Base-by-base conservation (phyloP, 306 rosid genomes). In the Arachis hypogaea region DNA sequence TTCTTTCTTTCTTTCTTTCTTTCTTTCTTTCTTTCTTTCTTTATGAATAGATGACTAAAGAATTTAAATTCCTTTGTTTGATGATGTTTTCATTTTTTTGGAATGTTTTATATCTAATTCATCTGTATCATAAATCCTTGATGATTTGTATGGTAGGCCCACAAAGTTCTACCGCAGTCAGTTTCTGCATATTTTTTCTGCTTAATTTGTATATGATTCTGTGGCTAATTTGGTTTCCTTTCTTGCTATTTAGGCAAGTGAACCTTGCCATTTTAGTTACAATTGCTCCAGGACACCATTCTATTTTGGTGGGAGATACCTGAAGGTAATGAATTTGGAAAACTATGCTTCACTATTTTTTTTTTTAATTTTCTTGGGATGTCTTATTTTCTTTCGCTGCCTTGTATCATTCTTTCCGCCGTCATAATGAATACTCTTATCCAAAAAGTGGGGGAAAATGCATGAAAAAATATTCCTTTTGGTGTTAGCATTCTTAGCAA, bases 291-390 rank as follows among this genome's bases (percentile, higher is more conserved):
- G 92, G 59, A 80, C 84, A 6, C 90, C 88, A 45, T 68, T 89
- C 69, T 93, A 77, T 83, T 71, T 93, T 81, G 91, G 90, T 81
- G 98, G 98, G 80, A 84, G 98, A 86, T 93, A 91, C 82, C 82
- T 89, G 59, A 91, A 89, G 93, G 98, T 91, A 76, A 65, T 46
- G 71, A 10, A 41, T 11, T 65, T 65, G 57, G 74, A 33, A 33
- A 33, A 4, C 3, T 33, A 33, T 4, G 4, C 38, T 33, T 33
- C 38, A 33, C 38, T 33, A 33, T 2, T 33, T 4, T 33, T 33
- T 33, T 33, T 2, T 33, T 33, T 33, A 2, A 33, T 33, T 33
- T 33, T 22, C 28, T 22, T 22, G 28, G 28, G 28, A 22, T 22
- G 28, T 22, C 28, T 22, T 22, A 22, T 22, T 22, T 22, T 22